Percentiles rank a stretch among this genome's conserved stretches.
Evolutionary conservation across 495 filamentous ascomycete species (phyloP).

Genomic region (Massariosphaeria phaeospora): DNA sequence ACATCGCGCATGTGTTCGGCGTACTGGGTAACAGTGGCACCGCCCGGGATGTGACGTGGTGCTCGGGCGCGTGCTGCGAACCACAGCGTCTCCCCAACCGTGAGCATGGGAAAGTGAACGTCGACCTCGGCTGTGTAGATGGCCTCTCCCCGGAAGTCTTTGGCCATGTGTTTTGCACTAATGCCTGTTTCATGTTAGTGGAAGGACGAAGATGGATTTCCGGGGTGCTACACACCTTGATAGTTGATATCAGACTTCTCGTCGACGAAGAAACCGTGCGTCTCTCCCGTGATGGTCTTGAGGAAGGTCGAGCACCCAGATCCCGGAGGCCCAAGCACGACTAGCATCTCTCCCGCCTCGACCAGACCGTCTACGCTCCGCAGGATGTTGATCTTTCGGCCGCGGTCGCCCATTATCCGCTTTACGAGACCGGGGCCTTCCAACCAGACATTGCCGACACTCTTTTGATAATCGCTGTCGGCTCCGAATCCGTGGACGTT

Average conservation of each 20-base stretch:
- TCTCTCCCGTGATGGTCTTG: conserved; percentile 66
- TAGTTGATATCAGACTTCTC: conserved; percentile 41
- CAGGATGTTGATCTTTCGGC: conserved; percentile 64
- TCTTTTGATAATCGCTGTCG: conserved; percentile 47
- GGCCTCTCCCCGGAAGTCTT: conserved; percentile 43
- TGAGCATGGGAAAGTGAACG: conserved; percentile 43
- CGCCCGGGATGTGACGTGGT: conserved; percentile 39
- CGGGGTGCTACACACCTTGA: conserved; percentile 33
- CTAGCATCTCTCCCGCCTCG: conserved; percentile 71
- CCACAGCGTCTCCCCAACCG: conserved; percentile 40
- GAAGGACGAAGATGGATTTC: not conserved
- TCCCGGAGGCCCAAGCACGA: conserved; percentile 71
- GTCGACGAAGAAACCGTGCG: conserved; percentile 48
- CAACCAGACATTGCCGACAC: conserved; percentile 40
- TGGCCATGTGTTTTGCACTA: conserved; percentile 40
- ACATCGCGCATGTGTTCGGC: conserved; percentile 41
- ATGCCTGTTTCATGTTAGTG: conserved; percentile 32
- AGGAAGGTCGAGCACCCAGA: conserved; percentile 69
- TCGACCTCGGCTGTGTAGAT: conserved; percentile 47
- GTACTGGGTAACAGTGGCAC: conserved; percentile 30
- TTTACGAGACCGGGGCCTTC: conserved; percentile 38
- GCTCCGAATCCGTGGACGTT: conserved; percentile 50
- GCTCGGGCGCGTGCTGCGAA: conserved; percentile 42
- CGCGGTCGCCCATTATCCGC: conserved; percentile 42
- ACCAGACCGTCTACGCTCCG: conserved; percentile 68